A percentile compares a stretch with the other conserved stretches of the same genome.
Conservation (phyloP, 2,329 filamentous ascomycete genomes). For the Fusarium tupiense region DNA sequence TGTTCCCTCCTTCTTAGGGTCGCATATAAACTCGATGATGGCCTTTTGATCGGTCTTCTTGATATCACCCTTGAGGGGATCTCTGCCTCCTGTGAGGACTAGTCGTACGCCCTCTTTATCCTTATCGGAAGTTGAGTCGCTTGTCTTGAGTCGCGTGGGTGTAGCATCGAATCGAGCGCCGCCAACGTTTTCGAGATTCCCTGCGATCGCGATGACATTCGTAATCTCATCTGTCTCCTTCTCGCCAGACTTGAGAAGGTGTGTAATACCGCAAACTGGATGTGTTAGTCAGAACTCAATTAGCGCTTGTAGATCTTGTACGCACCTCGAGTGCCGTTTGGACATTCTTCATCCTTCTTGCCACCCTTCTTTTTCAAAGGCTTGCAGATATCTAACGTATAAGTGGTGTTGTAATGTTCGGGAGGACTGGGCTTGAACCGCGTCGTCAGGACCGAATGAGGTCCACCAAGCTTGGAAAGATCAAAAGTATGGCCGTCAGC, state of each 20-base stretch:
- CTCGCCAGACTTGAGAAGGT: conserved; percentile 59
- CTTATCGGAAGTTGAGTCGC: conserved; percentile 70
- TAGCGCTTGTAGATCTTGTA: conserved; percentile 12
- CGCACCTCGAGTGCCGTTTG: conserved; percentile 73
- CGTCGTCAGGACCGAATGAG: conserved; percentile 73
- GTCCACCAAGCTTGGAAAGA: conserved; percentile 70
- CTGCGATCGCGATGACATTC: conserved; percentile 77
- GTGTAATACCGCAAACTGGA: conserved; percentile 79
- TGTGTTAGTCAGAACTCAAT: conserved; percentile 9
- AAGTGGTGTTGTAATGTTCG: conserved; percentile 74
- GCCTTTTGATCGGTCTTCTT: conserved; percentile 73
- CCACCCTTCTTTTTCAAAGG: conserved; percentile 71
- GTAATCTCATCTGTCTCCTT: conserved; percentile 35
- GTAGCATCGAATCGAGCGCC: conserved; percentile 71
- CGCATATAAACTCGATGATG: conserved; percentile 87
- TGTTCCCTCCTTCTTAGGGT: conserved; percentile 74
- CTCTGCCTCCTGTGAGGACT: conserved; percentile 70
- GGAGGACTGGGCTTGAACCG: conserved; percentile 62
- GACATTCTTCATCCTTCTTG: conserved; percentile 69
- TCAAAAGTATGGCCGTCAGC: conserved; percentile 71
- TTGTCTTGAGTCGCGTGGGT: conserved; percentile 71
- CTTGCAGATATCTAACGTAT: conserved; percentile 81
- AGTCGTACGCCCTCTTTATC: conserved; percentile 77
- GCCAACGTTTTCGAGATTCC: conserved; percentile 69
- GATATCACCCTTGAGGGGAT: conserved; percentile 55